phyloP scores from a whole-genome alignment of 2,329 filamentous ascomycete genomes.

The Sporothrix humicola region DNA sequence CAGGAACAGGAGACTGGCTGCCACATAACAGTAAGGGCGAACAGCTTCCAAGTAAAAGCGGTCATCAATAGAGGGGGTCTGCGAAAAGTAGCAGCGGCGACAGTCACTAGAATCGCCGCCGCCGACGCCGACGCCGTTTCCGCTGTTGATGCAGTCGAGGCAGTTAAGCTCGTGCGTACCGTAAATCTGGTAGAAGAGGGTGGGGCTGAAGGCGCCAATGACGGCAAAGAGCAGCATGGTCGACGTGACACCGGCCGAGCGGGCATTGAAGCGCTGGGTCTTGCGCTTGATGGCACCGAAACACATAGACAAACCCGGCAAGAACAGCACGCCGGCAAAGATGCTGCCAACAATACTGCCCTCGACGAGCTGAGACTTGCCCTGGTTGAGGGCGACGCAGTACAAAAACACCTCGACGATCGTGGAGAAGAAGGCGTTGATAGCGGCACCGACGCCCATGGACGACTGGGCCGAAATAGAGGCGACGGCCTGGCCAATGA shows the following conservation, averaged over 20 bases:
- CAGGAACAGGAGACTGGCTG: constrained; percentile 82
- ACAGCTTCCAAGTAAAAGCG: constrained; percentile 90
- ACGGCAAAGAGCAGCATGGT: constrained; percentile 98
- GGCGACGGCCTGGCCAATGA: constrained; percentile 96
- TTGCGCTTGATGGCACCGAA: constrained; percentile 98
- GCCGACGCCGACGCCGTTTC: constrained; percentile 54
- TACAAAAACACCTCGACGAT: constrained; percentile 98
- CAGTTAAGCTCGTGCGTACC: constrained; percentile 96
- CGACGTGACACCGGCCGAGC: constrained; percentile 92
- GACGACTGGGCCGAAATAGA: constrained; percentile 98
- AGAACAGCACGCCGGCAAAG: constrained; percentile 92
- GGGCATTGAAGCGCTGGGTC: constrained; percentile 97
- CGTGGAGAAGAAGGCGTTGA: constrained; percentile 98
- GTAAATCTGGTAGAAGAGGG: constrained; percentile 97
- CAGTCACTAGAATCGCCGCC: constrained; percentile 69
- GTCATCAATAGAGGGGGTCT: constrained; percentile 81
- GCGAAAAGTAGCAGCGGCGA: constrained; percentile 90
- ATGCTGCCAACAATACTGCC: constrained; percentile 98
- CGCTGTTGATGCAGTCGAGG: constrained; percentile 63
- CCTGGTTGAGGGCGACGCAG: constrained; percentile 89
- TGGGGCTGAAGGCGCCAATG: constrained; percentile 93
- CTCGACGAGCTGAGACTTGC: constrained; percentile 91
- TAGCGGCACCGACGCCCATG: constrained; percentile 94
- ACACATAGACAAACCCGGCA: constrained; percentile 97
- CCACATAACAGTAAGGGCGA: constrained; percentile 89